Evolutionary conservation across 768 basidiomycete genomes (phyloP), one percentile per base, ranked within the genome.

Genomic region (Lyophyllum decastes): DNA sequence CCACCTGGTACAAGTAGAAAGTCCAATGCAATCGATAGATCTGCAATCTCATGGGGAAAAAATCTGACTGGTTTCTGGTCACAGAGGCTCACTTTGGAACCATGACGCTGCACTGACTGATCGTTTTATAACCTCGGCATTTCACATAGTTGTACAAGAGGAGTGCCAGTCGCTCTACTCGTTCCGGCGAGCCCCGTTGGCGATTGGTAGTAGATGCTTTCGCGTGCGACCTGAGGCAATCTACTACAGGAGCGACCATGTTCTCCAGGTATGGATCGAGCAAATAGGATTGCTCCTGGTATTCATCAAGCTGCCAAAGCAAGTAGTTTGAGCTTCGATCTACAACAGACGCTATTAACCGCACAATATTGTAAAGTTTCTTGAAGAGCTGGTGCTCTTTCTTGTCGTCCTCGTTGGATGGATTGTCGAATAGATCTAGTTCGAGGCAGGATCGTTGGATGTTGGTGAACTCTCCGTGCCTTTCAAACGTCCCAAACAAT

Each of bases 251-350:
- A 1, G 78, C 72, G 10, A 97, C 83, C 54, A 99, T 83, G 30
- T 76, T 69, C 66, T 95, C 92, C 19, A 99, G 80, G 63, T 82
- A 88, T 35, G 96, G 95, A 70, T 99, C 97, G 12, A 98, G 79
- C 2, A 99, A 82, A 70, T 94, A 92, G 2, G 95, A 81, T 63
- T 96, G 93, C 60, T 98, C 95, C 70, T 96, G 95, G 67, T 96
- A 98, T 68, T 88, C 84, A 68, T 85, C 84, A 26, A 98, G 81
- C 96, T 98, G 58, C 24, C 27, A 44, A 27, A 44, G 25, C 27
- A 41, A 27, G 35, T 43, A n/a, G 27, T 16, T 30, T 34, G 41
- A 38, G 45, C 43, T 25, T 11, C 21, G 49, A 46, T 38, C 33
- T 19, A 59, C 25, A 30, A 35, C 26, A 41, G 47, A 53, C 11